Conservation (phyloP, 2,329 filamentous ascomycete species). For the Beauveria sp. region DNA sequence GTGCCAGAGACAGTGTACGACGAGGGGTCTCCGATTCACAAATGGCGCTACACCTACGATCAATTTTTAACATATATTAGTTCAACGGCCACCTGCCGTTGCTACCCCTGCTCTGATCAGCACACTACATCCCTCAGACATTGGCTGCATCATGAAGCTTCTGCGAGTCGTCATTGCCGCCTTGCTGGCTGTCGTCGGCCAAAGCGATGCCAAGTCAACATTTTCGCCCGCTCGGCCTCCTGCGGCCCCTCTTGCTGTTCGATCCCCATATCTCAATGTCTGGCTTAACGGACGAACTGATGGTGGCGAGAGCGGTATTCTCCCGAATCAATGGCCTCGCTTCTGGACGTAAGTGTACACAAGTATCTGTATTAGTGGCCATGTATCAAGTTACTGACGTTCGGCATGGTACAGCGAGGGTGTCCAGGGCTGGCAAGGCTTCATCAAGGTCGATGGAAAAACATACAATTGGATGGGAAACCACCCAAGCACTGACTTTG, state of each 20-base stretch:
- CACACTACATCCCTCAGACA: background rate
- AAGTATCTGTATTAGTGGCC: too few species aligned
- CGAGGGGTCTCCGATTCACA: background rate
- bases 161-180: conserved; percentile 16
- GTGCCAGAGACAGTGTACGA: background rate
- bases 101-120: background rate
- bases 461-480: conserved; percentile 62
- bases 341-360: conserved; percentile 55
- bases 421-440: conserved; percentile 58
- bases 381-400: background rate
- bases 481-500: conserved; percentile 38
- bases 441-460: conserved; percentile 59
- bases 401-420: conserved; percentile 30
- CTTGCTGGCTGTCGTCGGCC: conserved; percentile 20
- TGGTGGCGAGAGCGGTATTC: conserved; percentile 55
- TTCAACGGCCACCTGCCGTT: background rate
- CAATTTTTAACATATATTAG: background rate
- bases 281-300: conserved; percentile 58
- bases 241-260: conserved; percentile 64
- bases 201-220: conserved; percentile 35
- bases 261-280: conserved; percentile 65
- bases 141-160: conserved; percentile 8
- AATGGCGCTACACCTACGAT: background rate
- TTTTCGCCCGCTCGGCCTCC: conserved; percentile 60
- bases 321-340: conserved; percentile 60